Conservation (phyloP, 192 early-diverging fungal species). For the Linnemannia elongata region DNA sequence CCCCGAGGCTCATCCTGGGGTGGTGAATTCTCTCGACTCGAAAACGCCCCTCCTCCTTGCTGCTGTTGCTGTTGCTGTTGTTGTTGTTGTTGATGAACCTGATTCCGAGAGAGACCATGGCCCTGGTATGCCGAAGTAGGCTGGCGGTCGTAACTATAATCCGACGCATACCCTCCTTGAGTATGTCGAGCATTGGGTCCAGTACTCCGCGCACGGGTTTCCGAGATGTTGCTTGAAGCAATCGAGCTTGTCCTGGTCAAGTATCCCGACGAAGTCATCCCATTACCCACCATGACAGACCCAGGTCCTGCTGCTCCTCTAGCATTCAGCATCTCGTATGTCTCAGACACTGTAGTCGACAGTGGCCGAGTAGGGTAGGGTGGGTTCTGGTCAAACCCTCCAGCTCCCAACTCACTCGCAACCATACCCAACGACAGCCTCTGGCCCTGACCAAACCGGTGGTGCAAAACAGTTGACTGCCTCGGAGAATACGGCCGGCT, state of each 20-base stretch:
- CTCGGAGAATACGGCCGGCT: conserved; percentile 28
- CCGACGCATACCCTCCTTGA: conserved; percentile 22
- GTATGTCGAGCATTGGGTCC: background rate
- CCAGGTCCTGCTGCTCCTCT: background rate
- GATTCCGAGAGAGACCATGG: background rate
- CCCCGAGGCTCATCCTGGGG: conserved; percentile 13
- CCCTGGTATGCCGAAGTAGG: background rate
- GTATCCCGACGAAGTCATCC: conserved; percentile 31
- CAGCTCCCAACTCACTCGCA: conserved; percentile 22
- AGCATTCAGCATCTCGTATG: background rate
- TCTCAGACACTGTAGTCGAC: conserved; percentile 4
- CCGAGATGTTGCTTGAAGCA: conserved; percentile 5
- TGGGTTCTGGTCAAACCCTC: background rate
- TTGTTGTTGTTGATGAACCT: background rate
- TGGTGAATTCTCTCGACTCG: conserved; percentile 31
- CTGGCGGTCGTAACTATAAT: conserved; percentile 25
- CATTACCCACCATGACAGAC: background rate
- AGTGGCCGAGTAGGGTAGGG: conserved; percentile 27
- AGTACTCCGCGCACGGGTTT: conserved; percentile 8
- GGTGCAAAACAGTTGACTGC: conserved; percentile 1
- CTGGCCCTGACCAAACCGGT: conserved; percentile 24
- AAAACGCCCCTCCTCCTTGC: background rate
- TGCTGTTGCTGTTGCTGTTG: background rate
- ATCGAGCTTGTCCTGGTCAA: conserved; percentile 18
- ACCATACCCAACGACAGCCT: conserved; percentile 31